phyloP scores from a whole-genome alignment of 73 alveolate species.

The Tetrahymena thermophila region DNA sequence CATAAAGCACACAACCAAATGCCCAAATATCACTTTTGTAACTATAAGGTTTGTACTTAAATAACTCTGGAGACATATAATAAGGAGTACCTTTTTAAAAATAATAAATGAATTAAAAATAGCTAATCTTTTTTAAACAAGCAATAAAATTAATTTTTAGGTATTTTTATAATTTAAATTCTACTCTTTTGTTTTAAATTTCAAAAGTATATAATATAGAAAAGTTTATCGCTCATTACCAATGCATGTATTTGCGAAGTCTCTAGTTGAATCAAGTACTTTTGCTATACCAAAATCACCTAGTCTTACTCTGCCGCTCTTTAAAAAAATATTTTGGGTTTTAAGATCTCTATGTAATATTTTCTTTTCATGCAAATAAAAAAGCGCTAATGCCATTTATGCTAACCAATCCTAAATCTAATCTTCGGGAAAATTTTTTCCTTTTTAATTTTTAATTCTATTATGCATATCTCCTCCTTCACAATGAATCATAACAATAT shows the following conservation, averaged over 20 bases:
- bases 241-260: conserved; percentile 92
- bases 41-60: conserved; percentile 91
- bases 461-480: conserved; percentile 98
- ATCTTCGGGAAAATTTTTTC: conserved; percentile 86
- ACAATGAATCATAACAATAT: conserved; percentile 96
- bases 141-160: not conserved
- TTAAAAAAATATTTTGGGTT: conserved; percentile 93
- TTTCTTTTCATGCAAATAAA: conserved; percentile 94
- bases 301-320: conserved; percentile 91
- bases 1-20: conserved; percentile 97
- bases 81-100: conserved; percentile 65
- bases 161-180: not conserved
- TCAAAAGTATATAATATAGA: not conserved
- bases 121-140: too few relatives aligned
- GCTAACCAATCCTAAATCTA: conserved; percentile 90
- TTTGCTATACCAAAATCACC: conserved; percentile 99
- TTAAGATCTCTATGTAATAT: conserved; percentile 96
- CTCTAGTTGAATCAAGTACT: conserved; percentile 91
- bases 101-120: too few relatives aligned
- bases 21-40: conserved; percentile 98
- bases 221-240: conserved; percentile 48
- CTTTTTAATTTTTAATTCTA: conserved; percentile 84
- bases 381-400: conserved; percentile 89
- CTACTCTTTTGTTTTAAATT: conserved; percentile 16
- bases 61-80: conserved; percentile 98